Percentiles rank a stretch among this genome's conserved stretches.
Conservation (phyloP, 345 rosid species). For the Kernera saxatilis region DNA sequence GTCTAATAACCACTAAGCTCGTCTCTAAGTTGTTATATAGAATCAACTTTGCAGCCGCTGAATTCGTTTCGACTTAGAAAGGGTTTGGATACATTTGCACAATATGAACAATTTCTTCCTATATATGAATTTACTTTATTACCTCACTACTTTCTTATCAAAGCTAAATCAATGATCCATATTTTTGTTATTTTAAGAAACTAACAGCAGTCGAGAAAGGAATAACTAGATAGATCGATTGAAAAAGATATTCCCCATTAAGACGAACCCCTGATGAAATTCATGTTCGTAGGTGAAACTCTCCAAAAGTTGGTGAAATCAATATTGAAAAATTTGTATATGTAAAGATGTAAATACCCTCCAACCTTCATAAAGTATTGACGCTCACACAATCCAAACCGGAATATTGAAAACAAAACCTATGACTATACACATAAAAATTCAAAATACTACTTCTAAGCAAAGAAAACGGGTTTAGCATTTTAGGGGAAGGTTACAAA, state of each 20-base stretch:
- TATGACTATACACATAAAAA: neutral
- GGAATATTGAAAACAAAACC: neutral
- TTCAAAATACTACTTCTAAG: no score
- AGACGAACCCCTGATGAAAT: no score
- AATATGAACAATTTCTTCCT: neutral
- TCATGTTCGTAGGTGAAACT: neutral
- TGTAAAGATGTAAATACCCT: neutral
- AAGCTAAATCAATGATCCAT: neutral
- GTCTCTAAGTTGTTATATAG: neutral
- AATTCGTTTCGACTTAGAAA: neutral
- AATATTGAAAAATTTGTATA: neutral
- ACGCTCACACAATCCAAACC: neutral
- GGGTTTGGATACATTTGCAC: neutral
- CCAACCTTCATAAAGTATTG: neutral
- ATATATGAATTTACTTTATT: neutral
- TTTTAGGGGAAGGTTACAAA: no score
- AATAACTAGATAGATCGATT: neutral
- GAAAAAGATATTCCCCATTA: no score
- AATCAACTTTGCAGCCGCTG: neutral
- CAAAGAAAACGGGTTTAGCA: neutral
- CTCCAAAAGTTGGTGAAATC: neutral
- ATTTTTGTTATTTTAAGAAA: neutral
- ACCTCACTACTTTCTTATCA: neutral
- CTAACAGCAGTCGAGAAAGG: neutral
- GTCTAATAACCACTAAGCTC: neutral